phyloP scores from a whole-genome alignment of 768 basidiomycete genomes.

The Myochromella boudieri region DNA sequence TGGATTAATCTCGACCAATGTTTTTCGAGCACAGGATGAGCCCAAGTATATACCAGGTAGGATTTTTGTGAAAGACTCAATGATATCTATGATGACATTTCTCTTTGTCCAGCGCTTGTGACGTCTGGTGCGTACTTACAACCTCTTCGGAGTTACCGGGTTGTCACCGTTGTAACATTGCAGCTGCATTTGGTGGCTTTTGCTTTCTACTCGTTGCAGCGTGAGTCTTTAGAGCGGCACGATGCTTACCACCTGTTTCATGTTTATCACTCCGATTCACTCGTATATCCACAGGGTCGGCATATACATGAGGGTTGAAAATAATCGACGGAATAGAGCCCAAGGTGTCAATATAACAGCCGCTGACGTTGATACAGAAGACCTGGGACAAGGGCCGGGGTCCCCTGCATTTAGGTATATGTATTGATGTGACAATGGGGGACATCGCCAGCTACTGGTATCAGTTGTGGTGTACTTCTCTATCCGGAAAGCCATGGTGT shows the following conservation, averaged over 20 bases:
- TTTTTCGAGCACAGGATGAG: slow-evolving; percentile 49
- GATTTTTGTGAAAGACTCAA: neutral
- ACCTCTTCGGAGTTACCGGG: too few species aligned
- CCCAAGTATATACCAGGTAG: slow-evolving; percentile 47
- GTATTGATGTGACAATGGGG: slow-evolving; percentile 28
- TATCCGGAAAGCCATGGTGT: too few species aligned
- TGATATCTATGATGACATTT: neutral
- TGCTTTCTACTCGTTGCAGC: slow-evolving; percentile 42
- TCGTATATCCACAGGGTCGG: slow-evolving; percentile 30
- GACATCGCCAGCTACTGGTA: too few species aligned
- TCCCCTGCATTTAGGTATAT: slow-evolving; percentile 47
- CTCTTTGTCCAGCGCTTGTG: slow-evolving; percentile 31
- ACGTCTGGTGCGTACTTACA: slow-evolving; percentile 36
- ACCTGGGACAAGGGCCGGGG: slow-evolving; percentile 39
- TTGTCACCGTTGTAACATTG: too few species aligned
- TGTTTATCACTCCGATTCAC: slow-evolving; percentile 2
- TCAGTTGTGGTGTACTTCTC: too few species aligned
- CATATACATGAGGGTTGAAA: slow-evolving; percentile 50
- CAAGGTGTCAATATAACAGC: slow-evolving; percentile 41
- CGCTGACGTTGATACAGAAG: slow-evolving; percentile 44
- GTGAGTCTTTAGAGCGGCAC: slow-evolving; percentile 20
- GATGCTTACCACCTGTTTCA: neutral
- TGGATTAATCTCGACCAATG: slow-evolving; percentile 52
- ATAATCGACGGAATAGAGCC: slow-evolving; percentile 38
- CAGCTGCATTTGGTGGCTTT: slow-evolving; percentile 47